Conservation (phyloP, 768 basidiomycete species). For the Lactarius evosmus region DNA sequence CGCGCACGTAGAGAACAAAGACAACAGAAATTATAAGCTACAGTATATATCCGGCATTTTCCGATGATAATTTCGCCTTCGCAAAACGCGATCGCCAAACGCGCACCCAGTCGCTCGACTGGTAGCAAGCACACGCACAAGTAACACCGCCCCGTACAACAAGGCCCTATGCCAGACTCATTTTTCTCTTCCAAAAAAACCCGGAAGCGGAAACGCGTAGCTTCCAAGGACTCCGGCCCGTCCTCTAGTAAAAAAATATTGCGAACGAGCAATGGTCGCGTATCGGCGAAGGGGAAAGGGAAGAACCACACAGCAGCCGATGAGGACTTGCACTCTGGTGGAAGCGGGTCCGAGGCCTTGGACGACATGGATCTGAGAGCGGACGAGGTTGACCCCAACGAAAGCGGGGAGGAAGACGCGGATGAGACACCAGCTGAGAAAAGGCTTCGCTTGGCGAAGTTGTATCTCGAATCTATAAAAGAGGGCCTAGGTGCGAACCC, state of each 20-base stretch:
- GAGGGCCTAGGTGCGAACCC: conserved; percentile 55
- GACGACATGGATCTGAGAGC: conserved; percentile 74
- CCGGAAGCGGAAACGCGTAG: conserved; percentile 59
- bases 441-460: conserved; percentile 81
- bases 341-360: conserved; percentile 46
- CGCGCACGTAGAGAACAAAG: conserved; percentile 48
- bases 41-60: conserved; percentile 6
- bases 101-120: background rate
- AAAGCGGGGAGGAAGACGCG: conserved; percentile 79
- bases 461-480: conserved; percentile 86
- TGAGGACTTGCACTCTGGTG: conserved; percentile 68
- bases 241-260: conserved; percentile 31
- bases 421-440: conserved; percentile 93
- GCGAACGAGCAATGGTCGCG: conserved; percentile 32
- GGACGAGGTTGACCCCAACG: conserved; percentile 50
- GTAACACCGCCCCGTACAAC: background rate
- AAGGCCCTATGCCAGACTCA: conserved; percentile 67
- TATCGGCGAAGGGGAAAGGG: conserved; percentile 31
- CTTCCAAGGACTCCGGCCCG: conserved; percentile 36
- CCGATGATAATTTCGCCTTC: conserved; percentile 11
- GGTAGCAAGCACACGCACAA: background rate
- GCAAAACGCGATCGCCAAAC: background rate
- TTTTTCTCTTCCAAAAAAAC: conserved; percentile 66
- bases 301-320: conserved; percentile 34
- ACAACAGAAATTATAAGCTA: no score